These are phyloP conservation scores for Hortiboletus campestris DNA, from an alignment of 768 basidiomycete species.

Conservation along the genomic window DNA sequence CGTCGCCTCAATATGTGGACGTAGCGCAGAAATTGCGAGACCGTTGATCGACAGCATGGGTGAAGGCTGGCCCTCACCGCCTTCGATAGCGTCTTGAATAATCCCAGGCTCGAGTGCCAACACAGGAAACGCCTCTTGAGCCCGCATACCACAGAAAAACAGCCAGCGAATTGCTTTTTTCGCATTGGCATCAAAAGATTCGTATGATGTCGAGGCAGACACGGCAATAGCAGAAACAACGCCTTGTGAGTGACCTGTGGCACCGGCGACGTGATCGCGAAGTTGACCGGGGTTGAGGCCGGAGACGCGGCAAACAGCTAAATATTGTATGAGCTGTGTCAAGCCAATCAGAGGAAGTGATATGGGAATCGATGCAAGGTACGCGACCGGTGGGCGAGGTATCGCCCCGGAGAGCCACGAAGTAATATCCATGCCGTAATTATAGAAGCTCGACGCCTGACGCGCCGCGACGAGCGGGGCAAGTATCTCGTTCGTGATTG, in stretches of 20 bases:
- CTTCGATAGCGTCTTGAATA: constrained; percentile 82
- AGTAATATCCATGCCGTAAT: constrained; percentile 74
- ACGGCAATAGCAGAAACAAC: constrained; percentile 92
- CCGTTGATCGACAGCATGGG: constrained; percentile 95
- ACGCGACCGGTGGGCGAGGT: constrained; percentile 74
- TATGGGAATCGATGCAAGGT: constrained; percentile 90
- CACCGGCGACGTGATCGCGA: constrained; percentile 70
- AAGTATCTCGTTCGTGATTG: constrained; percentile 65
- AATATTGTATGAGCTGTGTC: constrained; percentile 92
- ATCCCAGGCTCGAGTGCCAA: constrained; percentile 86
- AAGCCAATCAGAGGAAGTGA: constrained; percentile 96
- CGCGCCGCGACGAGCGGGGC: constrained; percentile 64
- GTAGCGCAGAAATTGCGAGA: constrained; percentile 69
- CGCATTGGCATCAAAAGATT: constrained; percentile 72
- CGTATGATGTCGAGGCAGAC: constrained; percentile 73
- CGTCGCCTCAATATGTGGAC: constrained; percentile 80
- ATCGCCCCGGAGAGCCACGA: constrained; percentile 77
- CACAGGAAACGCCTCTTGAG: constrained; percentile 92
- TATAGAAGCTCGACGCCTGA: constrained; percentile 61
- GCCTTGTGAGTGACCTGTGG: constrained; percentile 98
- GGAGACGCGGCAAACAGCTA: constrained; percentile 73
- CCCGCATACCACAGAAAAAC: constrained; percentile 90
- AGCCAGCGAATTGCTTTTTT: constrained; percentile 87
- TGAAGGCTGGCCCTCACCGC: constrained; percentile 89
- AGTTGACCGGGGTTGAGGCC: constrained; percentile 79